These are phyloP conservation scores for Hypoxylon sp. DNA, from an alignment of 2,329 filamentous ascomycete genomes.

Conservation along the genomic window DNA sequence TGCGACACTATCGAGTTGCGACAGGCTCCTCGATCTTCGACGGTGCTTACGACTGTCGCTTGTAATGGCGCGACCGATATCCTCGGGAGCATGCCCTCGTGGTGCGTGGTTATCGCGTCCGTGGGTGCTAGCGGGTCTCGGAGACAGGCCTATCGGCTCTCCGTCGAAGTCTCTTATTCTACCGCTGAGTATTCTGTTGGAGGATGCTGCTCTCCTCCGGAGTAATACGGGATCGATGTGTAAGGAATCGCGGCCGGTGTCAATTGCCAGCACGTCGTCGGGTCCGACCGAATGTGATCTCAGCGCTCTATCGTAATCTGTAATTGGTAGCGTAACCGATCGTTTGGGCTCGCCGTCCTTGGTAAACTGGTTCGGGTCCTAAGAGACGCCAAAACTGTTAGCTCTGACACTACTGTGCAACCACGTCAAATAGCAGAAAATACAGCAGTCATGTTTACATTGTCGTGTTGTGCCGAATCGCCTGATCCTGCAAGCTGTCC, in stretches of 20 bases:
- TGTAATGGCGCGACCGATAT: slow-evolving; percentile 69
- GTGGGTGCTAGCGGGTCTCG: slow-evolving; percentile 67
- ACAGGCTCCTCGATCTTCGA: slow-evolving; percentile 67
- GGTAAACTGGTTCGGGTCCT: slow-evolving; percentile 49
- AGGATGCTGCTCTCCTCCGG: slow-evolving; percentile 53
- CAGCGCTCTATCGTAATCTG: slow-evolving; percentile 66
- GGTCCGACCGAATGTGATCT: slow-evolving; percentile 68
- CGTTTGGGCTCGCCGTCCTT: slow-evolving; percentile 57
- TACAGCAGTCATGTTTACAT: slow-evolving; percentile 52
- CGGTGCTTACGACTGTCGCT: slow-evolving; percentile 59
- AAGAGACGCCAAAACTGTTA: slow-evolving; percentile 8
- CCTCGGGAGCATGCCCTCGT: slow-evolving; percentile 55
- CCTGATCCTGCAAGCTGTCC: slow-evolving; percentile 40
- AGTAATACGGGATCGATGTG: slow-evolving; percentile 53
- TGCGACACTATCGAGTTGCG: slow-evolving; percentile 57
- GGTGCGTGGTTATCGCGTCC: slow-evolving; percentile 53
- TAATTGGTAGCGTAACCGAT: slow-evolving; percentile 66
- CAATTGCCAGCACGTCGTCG: slow-evolving; percentile 61
- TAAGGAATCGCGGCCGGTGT: slow-evolving; percentile 62
- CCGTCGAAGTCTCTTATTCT: slow-evolving; percentile 50
- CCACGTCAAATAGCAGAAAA: background rate
- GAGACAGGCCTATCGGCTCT: slow-evolving; percentile 63
- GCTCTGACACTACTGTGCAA: background rate
- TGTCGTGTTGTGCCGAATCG: slow-evolving; percentile 53
- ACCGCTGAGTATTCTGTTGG: slow-evolving; percentile 51